Evolutionary conservation across 768 basidiomycete species (phyloP).

Genomic region (Tricholoma furcatifolium): DNA sequence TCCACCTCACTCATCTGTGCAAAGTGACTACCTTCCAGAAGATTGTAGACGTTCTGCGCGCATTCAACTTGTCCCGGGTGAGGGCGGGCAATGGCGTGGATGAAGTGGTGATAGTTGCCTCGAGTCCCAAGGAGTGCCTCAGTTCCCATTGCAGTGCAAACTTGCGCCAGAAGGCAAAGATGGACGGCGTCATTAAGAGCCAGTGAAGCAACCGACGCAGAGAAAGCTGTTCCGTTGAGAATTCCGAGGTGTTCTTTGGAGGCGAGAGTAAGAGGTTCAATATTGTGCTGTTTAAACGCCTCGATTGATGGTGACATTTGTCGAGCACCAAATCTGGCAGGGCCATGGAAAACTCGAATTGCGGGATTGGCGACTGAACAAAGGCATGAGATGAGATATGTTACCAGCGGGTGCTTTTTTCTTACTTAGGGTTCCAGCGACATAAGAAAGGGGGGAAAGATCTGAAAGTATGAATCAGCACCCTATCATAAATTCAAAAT

Average conservation of each 20-base stretch:
- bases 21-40: conserved; percentile 61
- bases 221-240: conserved; percentile 76
- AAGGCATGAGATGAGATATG: background rate
- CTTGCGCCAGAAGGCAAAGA: conserved; percentile 59
- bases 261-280: conserved; percentile 57
- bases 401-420: background rate
- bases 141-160: conserved; percentile 77
- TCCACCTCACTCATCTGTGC: conserved; percentile 63
- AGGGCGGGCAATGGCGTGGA: conserved; percentile 71
- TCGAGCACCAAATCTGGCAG: conserved; percentile 46
- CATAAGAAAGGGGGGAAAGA: conserved; percentile 54
- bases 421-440: conserved; percentile 65
- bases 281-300: conserved; percentile 49
- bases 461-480: conserved; percentile 24
- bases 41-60: conserved; percentile 58
- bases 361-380: conserved; percentile 25
- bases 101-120: conserved; percentile 67
- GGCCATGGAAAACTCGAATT: conserved; percentile 49
- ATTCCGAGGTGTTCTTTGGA: conserved; percentile 72
- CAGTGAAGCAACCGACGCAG: conserved; percentile 69
- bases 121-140: conserved; percentile 71
- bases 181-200: conserved; percentile 71
- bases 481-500: background rate
- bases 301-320: conserved; percentile 49
- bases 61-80: conserved; percentile 82